Base-by-base conservation (phyloP, 768 basidiomycete genomes). In the Mycena capillaripes region DNA sequence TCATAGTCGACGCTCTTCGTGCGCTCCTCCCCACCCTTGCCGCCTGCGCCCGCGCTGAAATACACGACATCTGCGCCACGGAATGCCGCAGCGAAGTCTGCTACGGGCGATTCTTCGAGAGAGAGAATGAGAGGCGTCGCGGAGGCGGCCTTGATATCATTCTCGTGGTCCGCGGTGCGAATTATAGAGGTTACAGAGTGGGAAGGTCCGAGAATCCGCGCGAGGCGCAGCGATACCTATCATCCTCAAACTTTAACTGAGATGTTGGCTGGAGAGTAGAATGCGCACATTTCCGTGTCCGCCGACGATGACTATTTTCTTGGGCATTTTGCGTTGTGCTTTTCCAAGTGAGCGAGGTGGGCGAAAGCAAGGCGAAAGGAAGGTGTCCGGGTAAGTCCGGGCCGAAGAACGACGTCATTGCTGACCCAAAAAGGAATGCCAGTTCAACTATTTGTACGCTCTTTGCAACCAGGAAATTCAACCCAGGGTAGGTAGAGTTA, bases 1-100 rank as follows among this genome's bases (percentile, higher is more conserved):
- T 91, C 89, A 73, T 88, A 89, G 74, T 89, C 88, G 8, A 92
- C 91, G 32, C 82, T 84, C 77, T 86, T 87, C 3, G 89, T 91
- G 36, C 88, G 77, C 75, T 89, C 88, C 40, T 84, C 82, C 0
- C 87, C 87, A 9, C 89, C 91, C 74, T 89, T 89, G 0, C 89
- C 89, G 0, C 91, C 91, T 0, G 91, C 88, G 0, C 86, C 86
- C 4, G 86, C 86, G 40, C 83, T 82, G 70, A 86, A 87, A 71
- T 86, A 86, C n/a, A 88, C 84, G 9, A 87, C 79, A 62, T 86
- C 84, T 21, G 55, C 73, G 25, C 69, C 63, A 10, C 80, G 74
- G 76, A 93, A 90, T 0, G 83, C 82, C 1, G 81, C 72, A 4
- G 84, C 83, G 73, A 92, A 88, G 2, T 88, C 84, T 1, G 79